Base-by-base conservation (phyloP, 2,329 filamentous ascomycete genomes). In the Helicocarpus griseus region DNA sequence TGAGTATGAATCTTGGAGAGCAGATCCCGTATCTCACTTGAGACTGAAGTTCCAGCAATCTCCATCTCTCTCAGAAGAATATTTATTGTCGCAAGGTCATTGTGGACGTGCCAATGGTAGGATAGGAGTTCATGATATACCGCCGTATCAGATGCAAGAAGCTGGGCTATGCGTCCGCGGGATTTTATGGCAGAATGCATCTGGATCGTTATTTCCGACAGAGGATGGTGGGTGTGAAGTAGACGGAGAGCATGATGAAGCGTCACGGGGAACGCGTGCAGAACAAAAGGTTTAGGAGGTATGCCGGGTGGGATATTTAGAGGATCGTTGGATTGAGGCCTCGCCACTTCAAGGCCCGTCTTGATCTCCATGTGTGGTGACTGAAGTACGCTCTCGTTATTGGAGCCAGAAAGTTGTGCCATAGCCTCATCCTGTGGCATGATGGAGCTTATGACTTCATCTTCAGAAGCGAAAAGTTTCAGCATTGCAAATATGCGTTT, bases 61-160 rank as follows among this genome's bases (percentile, higher is more conserved):
- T 72, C 64, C 72, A 75, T 75, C 44, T 75, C 71, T 22, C 59
- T 58, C 8, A 74, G 58, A 8, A 73, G 60, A 1, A 62, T 58
- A 2, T 70, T 59, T 28, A 75, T 65, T 14, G 62, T 65, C 5
- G 65, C 63, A 1, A 75, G 58, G 41, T 73, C 68, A 5, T 65
- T 66, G 48, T 68, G 69, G 4, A 66, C 65, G 36, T 61, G 59
- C 72, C 73, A 75, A 52, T 67, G 62, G 53, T 71, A 68, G 36
- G 63, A 61, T 28, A 75, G 65, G 53, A 73, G 58, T 39, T 73
- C 70, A 54, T 74, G 73, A 59, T 70, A 74, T 21, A 75, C 65
- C 1, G 61, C 62, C 1, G 64, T 63, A 6, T 67, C 70, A 13
- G 67, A 64, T 11, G 69, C 72, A 4, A 74, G 64, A n/a, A 74